Evolutionary conservation across 164 flowering plant genomes (phyloP), one percentile per base, ranked within the genome.

Genomic region (Chimonanthus praecox): DNA sequence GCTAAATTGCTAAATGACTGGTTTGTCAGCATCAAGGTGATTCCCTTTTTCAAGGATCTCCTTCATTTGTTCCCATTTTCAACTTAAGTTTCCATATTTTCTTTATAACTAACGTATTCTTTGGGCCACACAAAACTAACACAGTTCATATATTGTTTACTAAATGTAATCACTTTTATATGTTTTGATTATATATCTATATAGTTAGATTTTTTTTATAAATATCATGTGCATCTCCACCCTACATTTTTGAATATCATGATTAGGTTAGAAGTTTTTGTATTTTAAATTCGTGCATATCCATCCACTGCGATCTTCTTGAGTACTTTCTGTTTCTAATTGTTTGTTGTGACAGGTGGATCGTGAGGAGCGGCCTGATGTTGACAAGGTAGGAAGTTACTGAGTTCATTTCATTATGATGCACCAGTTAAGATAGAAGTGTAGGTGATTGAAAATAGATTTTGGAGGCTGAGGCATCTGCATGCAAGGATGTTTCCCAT

Each of bases 301-400:
- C 60, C 60, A 13, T 4, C 60, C 60, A 54, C 5, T 13, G 60
- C 15, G 16, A 54, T 54, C 15, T 54, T 10, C 60, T 20, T 18
- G 18, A 33, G 49, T 64, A 46, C 10, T 8, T 47, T 75, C 71
- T 44, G 16, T 47, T 58, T 47, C 49, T 77, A 64, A 81, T 65
- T 43, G 69, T 66, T 71, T 9, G 6, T 71, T 77, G 63, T 44
- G 48, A 76, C 88, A 94, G 99, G 99, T 95, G 78, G 99, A 95
- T 78, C 87, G 98, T 46, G 99, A 95, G 73, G 99, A 95, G 80
- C 84, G 99, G 4, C 99, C 99, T 5, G 99, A 95, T 83, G 98
- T 95, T 69, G 99, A 94, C 72, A 92, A 92, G 97, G 99, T 92
- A 81, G 33, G 16, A 54, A 54, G 60, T 11, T 54, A 54, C n/a